Percentiles rank a stretch among this genome's conserved stretches.
Evolutionary conservation across 2,329 filamentous ascomycete species (phyloP).

Genomic region (Diaporthe aspalathi): DNA sequence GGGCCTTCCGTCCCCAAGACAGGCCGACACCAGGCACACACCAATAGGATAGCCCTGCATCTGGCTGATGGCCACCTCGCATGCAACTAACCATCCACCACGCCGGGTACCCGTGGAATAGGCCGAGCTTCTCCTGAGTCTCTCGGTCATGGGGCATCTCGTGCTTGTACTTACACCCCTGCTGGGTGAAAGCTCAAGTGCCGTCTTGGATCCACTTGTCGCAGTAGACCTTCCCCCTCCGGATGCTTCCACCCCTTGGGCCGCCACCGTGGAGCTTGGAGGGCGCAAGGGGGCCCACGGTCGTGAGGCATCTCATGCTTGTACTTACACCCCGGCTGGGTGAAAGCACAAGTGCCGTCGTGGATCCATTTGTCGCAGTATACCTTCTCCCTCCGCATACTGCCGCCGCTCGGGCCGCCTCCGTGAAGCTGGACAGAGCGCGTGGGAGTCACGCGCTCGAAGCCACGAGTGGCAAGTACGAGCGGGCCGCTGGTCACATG

Average conservation of each 20-base stretch:
- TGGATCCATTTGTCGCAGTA: constrained; percentile 94
- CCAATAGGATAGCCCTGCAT: background rate
- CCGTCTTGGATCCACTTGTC: constrained; percentile 91
- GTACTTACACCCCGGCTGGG: constrained; percentile 86
- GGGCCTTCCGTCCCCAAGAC: background rate
- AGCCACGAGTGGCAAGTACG: constrained; percentile 5
- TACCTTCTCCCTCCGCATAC: constrained; percentile 67
- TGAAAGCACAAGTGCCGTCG: constrained; percentile 85
- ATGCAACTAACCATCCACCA: no score
- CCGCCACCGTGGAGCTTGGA: background rate
- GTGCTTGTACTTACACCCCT: constrained; percentile 90
- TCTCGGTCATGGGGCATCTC: constrained; percentile 81
- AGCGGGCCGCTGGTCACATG: background rate
- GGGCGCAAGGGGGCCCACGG: no score
- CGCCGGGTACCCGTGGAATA: constrained; percentile 71
- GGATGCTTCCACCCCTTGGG: constrained; percentile 46
- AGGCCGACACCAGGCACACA: background rate
- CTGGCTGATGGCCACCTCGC: background rate
- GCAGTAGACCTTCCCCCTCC: constrained; percentile 78
- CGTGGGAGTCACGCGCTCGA: background rate
- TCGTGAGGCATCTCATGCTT: constrained; percentile 55
- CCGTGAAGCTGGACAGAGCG: background rate
- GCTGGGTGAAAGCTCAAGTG: constrained; percentile 84
- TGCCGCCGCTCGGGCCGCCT: background rate
- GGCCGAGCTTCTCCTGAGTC: constrained; percentile 76